Percentiles rank a stretch among this genome's conserved stretches.
These are phyloP conservation scores for Xylariales sp. DNA, from an alignment of 2,329 filamentous ascomycete genomes.

Conservation along the genomic window DNA sequence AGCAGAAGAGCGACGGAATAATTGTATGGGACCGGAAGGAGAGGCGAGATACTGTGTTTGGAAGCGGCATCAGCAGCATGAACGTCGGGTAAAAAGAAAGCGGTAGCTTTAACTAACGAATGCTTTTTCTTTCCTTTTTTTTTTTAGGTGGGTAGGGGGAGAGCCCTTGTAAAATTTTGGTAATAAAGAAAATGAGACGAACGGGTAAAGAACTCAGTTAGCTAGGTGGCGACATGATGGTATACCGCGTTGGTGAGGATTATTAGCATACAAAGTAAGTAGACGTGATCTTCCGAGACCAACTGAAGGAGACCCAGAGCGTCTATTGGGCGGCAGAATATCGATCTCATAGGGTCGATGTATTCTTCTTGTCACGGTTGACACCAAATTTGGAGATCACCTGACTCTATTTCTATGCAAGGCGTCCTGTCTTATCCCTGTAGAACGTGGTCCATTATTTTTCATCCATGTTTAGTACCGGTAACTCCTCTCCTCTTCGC, in stretches of 20 bases:
- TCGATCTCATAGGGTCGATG: neutral
- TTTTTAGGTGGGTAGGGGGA: no score
- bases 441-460: conserved; percentile 24
- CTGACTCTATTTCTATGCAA: conserved; percentile 29
- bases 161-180: neutral
- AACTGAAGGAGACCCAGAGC: neutral
- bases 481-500: conserved; percentile 7
- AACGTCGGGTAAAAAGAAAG: conserved; percentile 11
- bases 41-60: conserved; percentile 67
- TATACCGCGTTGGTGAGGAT: neutral
- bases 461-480: conserved; percentile 24
- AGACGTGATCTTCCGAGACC: neutral
- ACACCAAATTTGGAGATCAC: conserved; percentile 28
- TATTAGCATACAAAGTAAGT: no score
- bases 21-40: conserved; percentile 68
- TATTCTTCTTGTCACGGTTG: conserved; percentile 13
- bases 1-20: conserved; percentile 60
- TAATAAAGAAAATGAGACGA: conserved; percentile 14
- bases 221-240: neutral
- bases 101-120: neutral
- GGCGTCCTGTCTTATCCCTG: conserved; percentile 27
- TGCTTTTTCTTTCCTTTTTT: neutral
- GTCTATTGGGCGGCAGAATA: conserved; percentile 5
- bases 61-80: conserved; percentile 57
- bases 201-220: neutral